A percentile compares a stretch with the other conserved stretches of the same genome.
Evolutionary conservation across 1,284 basidiomycete species (phyloP).

Genomic region (Thelephora terrestris): DNA sequence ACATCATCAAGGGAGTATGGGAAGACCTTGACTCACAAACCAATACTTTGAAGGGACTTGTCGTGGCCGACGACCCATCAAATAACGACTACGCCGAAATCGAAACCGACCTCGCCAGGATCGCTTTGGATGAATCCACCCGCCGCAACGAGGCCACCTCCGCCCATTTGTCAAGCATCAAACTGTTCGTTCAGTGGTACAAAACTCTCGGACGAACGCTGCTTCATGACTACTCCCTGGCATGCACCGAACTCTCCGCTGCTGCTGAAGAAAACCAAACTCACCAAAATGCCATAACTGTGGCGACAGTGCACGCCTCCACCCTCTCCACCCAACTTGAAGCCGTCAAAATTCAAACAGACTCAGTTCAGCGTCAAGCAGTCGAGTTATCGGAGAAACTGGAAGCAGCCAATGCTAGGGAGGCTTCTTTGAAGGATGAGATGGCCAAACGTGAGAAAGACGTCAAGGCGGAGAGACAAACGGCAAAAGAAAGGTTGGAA

Average conservation of each 20-base stretch:
- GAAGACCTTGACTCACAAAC: constrained; percentile 29
- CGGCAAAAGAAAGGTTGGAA: constrained; percentile 23
- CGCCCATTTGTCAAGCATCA: not conserved
- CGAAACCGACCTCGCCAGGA: not conserved
- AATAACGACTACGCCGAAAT: not conserved
- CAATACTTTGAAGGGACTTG: constrained; percentile 10
- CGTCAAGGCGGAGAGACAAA: constrained; percentile 15
- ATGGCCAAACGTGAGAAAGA: constrained; percentile 16
- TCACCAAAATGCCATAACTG: not conserved
- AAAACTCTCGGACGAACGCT: not conserved
- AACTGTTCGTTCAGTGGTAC: not conserved
- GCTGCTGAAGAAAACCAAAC: not conserved
- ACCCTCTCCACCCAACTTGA: not conserved
- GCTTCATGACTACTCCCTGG: not conserved
- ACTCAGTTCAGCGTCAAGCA: not conserved
- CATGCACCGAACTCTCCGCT: not conserved
- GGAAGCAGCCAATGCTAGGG: constrained; percentile 14
- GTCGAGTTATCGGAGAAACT: constrained; percentile 20
- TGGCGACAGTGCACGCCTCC: not conserved
- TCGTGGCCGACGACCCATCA: not conserved
- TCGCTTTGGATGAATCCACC: too few relatives aligned
- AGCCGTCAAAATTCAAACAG: not conserved
- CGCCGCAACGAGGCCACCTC: not conserved
- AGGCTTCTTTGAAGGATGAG: constrained; percentile 15
- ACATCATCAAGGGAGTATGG: constrained; percentile 32